phyloP scores from a whole-genome alignment of 208 protist species.

The Polymyxa betae region DNA sequence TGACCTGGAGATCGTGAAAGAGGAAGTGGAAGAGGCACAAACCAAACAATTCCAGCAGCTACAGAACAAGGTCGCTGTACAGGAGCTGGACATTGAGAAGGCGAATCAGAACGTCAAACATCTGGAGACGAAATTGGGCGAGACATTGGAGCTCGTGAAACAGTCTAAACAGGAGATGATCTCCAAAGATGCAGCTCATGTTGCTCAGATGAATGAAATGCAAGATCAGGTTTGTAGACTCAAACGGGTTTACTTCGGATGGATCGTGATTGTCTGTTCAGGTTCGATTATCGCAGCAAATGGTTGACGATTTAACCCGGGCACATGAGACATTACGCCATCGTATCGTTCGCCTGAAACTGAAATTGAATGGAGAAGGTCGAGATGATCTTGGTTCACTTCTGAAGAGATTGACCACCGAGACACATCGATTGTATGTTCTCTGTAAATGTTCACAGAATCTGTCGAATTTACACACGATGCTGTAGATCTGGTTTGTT shows the following conservation, averaged over 20 bases:
- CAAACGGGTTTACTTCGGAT: too few species aligned
- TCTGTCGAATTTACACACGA: too few species aligned
- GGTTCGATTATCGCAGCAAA: neutral
- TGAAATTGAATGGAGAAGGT: neutral
- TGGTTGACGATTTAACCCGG: neutral
- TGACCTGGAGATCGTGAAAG: constrained; percentile 17
- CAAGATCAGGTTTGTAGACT: too few species aligned
- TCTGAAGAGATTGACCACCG: neutral
- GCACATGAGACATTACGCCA: neutral
- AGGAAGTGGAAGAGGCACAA: neutral
- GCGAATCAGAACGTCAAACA: neutral
- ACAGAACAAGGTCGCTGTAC: neutral
- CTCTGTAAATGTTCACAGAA: too few species aligned
- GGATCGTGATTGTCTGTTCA: too few species aligned
- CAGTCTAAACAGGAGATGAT: neutral
- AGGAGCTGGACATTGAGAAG: constrained; percentile 14
- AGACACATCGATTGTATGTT: neutral
- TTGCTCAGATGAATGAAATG: constrained; percentile 12
- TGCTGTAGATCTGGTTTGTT: neutral
- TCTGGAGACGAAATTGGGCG: neutral
- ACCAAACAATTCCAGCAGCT: neutral
- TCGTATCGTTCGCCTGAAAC: neutral
- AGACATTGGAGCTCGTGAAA: neutral
- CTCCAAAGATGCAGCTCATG: neutral
- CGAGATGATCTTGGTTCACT: neutral